Evolutionary conservation across 305 asterid genomes (phyloP).

Genomic region (Stenogyne calaminthoides): DNA sequence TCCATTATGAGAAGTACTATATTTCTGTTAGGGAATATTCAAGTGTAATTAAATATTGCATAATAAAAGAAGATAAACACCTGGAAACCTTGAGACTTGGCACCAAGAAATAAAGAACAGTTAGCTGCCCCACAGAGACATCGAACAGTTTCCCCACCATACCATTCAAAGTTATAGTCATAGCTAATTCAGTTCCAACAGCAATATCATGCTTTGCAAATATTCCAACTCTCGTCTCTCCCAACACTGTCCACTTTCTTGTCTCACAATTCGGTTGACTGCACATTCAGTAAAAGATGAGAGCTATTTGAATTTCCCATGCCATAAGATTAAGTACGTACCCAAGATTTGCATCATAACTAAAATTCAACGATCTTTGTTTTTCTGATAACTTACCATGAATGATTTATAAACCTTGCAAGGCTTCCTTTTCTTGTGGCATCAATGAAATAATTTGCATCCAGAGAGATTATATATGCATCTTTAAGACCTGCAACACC

Average conservation of each 20-base stretch:
- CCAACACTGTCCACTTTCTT: slow-evolving; percentile 93
- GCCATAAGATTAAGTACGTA: slow-evolving; percentile 9
- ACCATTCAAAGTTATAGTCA: slow-evolving; percentile 94
- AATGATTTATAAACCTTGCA: slow-evolving; percentile 91
- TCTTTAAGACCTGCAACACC: slow-evolving; percentile 68
- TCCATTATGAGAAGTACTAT: not conserved
- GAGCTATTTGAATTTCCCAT: slow-evolving; percentile 13
- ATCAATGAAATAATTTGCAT: slow-evolving; percentile 72
- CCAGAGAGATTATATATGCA: slow-evolving; percentile 79
- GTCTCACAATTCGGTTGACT: slow-evolving; percentile 97
- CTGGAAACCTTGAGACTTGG: slow-evolving; percentile 96
- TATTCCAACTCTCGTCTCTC: slow-evolving; percentile 91
- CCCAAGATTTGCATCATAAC: slow-evolving; percentile 19
- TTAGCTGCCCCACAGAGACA: slow-evolving; percentile 91
- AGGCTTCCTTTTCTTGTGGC: slow-evolving; percentile 89
- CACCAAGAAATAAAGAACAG: slow-evolving; percentile 92
- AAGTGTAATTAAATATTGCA: slow-evolving; percentile 9
- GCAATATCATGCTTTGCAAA: slow-evolving; percentile 72
- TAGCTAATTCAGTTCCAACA: slow-evolving; percentile 77
- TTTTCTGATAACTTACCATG: slow-evolving; percentile 61
- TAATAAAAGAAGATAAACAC: slow-evolving; percentile 41
- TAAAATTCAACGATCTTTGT: slow-evolving; percentile 25
- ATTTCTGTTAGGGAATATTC: not conserved
- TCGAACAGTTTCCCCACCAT: slow-evolving; percentile 87
- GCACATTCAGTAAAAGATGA: slow-evolving; percentile 35